phyloP scores from a whole-genome alignment of 176 grass and related monocot genomes.

The Musa troglodytarum region DNA sequence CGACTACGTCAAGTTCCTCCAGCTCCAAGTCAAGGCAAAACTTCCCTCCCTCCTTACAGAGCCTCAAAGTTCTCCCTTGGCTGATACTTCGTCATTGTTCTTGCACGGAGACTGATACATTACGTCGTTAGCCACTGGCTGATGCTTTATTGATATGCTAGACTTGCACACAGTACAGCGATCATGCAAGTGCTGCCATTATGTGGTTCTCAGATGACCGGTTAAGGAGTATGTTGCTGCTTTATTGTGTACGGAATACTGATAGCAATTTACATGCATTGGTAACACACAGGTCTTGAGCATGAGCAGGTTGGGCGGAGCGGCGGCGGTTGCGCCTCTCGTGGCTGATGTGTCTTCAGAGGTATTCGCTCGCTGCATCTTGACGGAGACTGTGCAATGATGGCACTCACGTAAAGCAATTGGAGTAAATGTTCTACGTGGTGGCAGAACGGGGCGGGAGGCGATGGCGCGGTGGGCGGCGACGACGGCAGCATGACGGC shows the following conservation, averaged over 20 bases:
- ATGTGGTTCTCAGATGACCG: no score
- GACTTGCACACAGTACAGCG: no score
- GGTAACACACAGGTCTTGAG: slow-evolving; percentile 62
- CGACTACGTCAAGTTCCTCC: slow-evolving; percentile 98
- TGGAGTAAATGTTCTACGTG: background rate
- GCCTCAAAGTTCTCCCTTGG: no score
- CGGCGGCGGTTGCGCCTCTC: slow-evolving; percentile 52
- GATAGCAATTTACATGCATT: background rate
- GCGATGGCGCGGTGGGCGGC: background rate
- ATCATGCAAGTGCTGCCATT: no score
- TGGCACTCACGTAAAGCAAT: no score
- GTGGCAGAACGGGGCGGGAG: background rate
- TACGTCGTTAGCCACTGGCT: no score
- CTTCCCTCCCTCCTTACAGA: slow-evolving; percentile 1
- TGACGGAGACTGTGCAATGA: no score
- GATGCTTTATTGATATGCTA: no score
- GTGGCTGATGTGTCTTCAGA: slow-evolving; percentile 57
- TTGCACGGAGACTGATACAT: no score
- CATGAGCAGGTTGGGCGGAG: slow-evolving; percentile 86
- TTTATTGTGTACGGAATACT: background rate
- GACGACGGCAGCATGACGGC: background rate
- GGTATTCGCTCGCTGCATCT: slow-evolving; percentile 29
- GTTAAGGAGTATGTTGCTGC: background rate
- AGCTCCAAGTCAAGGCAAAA: slow-evolving; percentile 93
- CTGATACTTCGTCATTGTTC: no score